Evolutionary conservation across 192 early-diverging fungal genomes (phyloP), one percentile per base, ranked within the genome.

Genomic region (Podila minutissima): DNA sequence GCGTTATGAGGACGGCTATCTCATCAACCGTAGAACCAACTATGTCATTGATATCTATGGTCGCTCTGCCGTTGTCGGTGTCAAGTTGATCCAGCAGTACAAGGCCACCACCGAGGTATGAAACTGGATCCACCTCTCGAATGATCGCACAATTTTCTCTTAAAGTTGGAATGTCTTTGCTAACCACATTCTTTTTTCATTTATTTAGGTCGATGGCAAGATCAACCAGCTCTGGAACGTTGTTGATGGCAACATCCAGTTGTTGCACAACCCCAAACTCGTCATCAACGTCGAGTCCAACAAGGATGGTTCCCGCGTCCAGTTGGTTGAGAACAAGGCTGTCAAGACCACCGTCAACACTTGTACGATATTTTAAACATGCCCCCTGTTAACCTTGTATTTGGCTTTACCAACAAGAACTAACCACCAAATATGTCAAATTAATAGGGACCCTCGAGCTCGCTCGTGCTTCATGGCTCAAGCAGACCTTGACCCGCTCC

Each of bases 31-130:
- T 61, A 79, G 55, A 49, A 79, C 76, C 62, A 58, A 58, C 35
- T 79, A 64, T 31, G 76, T 79, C 15, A 64, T 79, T 68, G 76
- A 79, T 60, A 68, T 79, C 70, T 72, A 79, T 48, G 76, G 76
- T 32, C 69, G 76, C 60, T 67, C 70, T 49, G 76, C 76, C 17
- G 70, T 79, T 35, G 66, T 72, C 20, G 76, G 76, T n/a, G 70
- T 79, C 41, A 79, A 79, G 66, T 66, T 79, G 46, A 71, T 79
- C 26, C 76, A 79, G 66, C 76, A 79, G 32, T 69, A 79, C 70
- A 67, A 68, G 66, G 76, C 76, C 17, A 57, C 29, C 1, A 72
- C 76, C 20, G 70, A 79, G 59, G 73, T 74, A 68, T 35, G 26
- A 9, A 5, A 49, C 15, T 13, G 17, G 24, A 7, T 17, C 33